Conservation (phyloP, 345 rosid genomes). For the Conringia planisiliqua region DNA sequence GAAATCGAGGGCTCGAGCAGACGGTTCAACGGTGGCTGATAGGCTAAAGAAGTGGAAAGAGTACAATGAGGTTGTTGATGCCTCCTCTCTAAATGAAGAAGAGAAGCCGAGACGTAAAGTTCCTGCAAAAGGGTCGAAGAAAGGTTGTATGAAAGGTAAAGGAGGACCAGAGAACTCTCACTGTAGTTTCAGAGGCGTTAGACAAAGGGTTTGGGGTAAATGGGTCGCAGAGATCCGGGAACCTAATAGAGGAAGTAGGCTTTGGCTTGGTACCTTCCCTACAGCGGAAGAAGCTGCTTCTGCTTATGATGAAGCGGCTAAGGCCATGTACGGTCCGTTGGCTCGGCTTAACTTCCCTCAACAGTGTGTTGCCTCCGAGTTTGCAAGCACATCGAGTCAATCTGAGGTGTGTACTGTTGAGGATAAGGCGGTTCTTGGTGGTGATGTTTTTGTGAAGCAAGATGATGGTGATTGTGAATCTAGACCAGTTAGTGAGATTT, state of each 20-base stretch:
- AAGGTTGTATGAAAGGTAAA: slow-evolving; percentile 94
- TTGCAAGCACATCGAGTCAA: slow-evolving; percentile 33
- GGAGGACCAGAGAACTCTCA: slow-evolving; percentile 73
- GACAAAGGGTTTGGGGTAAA: slow-evolving; percentile 96
- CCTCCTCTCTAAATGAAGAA: background rate
- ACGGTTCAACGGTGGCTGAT: slow-evolving; percentile 48
- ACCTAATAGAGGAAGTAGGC: slow-evolving; percentile 58
- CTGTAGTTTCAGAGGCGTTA: slow-evolving; percentile 68
- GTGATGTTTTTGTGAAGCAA: slow-evolving; percentile 6
- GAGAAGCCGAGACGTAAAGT: slow-evolving; percentile 38
- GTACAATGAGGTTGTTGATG: slow-evolving; percentile 38
- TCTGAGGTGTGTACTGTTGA: slow-evolving; percentile 52
- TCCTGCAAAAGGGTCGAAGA: slow-evolving; percentile 75
- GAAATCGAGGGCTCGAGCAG: slow-evolving; percentile 40
- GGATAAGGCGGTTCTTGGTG: slow-evolving; percentile 9
- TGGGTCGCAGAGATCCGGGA: slow-evolving; percentile 94
- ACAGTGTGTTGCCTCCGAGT: slow-evolving; percentile 21
- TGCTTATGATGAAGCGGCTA: slow-evolving; percentile 83
- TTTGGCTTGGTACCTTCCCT: slow-evolving; percentile 89
- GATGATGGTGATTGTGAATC: slow-evolving; percentile 36
- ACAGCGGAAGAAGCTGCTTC: slow-evolving; percentile 70
- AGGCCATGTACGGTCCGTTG: slow-evolving; percentile 57
- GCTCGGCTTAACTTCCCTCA: slow-evolving; percentile 62
- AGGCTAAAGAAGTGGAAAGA: slow-evolving; percentile 64
- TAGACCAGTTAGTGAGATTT: background rate